Conservation (phyloP, 768 basidiomycete genomes). For the Clathrus columnatus region DNA sequence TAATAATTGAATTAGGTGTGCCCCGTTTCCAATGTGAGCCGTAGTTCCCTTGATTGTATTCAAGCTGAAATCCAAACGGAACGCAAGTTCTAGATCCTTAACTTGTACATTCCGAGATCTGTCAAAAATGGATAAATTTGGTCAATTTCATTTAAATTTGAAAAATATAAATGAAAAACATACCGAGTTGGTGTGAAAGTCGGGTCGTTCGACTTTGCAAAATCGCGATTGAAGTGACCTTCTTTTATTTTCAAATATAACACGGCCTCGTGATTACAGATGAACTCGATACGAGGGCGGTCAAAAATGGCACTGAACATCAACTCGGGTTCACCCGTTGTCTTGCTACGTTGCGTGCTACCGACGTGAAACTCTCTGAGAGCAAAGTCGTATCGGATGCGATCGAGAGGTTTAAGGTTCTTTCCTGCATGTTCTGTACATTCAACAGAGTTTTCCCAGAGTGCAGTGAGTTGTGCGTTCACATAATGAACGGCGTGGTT, state of each 20-base stretch:
- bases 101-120: constrained; percentile 1
- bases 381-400: constrained; percentile 12
- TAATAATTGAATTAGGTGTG: not conserved
- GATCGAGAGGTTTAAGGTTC: constrained; percentile 3
- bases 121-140: not conserved
- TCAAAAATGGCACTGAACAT: constrained; percentile 15
- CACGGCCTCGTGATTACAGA: constrained; percentile 26
- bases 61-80: constrained; percentile 18
- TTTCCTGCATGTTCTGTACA: constrained; percentile 11
- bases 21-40: not conserved
- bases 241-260: constrained; percentile 17
- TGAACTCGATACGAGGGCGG: constrained; percentile 21
- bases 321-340: constrained; percentile 7
- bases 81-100: constrained; percentile 11
- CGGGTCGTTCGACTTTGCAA: constrained; percentile 8
- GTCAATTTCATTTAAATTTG: not conserved
- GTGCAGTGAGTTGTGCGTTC: constrained; percentile 14
- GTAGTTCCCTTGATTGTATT: constrained; percentile 14
- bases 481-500: constrained; percentile 12
- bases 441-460: constrained; percentile 13
- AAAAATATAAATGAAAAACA: no score
- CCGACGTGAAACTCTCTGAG: constrained; percentile 13
- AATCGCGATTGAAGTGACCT: constrained; percentile 20
- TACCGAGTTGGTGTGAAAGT: constrained; percentile 1
- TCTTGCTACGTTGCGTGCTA: constrained; percentile 5